phyloP scores from a whole-genome alignment of 352 stramenopile genomes.

The Pythium folliculosum region DNA sequence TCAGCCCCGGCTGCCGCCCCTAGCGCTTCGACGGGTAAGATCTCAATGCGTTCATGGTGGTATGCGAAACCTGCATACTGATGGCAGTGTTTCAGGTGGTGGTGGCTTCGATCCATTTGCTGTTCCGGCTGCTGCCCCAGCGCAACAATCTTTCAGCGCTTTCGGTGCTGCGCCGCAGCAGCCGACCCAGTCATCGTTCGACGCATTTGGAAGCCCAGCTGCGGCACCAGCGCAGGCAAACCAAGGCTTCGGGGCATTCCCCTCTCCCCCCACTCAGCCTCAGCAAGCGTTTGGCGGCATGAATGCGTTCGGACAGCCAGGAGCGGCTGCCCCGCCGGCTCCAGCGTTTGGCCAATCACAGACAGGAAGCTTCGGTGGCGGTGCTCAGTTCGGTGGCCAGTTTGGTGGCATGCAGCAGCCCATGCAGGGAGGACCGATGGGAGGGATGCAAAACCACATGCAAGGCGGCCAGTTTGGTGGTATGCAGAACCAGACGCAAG shows the following conservation, averaged over 20 bases:
- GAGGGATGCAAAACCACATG: slow-evolving; percentile 40
- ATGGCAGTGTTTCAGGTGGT: slow-evolving; percentile 22
- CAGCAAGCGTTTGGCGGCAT: slow-evolving; percentile 42
- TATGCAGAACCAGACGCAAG: slow-evolving; percentile 35
- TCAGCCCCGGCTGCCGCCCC: slow-evolving; percentile 36
- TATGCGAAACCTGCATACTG: not conserved
- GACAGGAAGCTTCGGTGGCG: slow-evolving; percentile 33
- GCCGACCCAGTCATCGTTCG: slow-evolving; percentile 49
- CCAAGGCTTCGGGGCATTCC: slow-evolving; percentile 12
- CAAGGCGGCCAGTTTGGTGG: slow-evolving; percentile 41
- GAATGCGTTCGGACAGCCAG: slow-evolving; percentile 46
- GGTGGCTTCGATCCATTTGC: slow-evolving; percentile 77
- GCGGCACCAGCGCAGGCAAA: slow-evolving; percentile 30
- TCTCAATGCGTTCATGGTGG: not conserved
- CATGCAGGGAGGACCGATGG: slow-evolving; percentile 36
- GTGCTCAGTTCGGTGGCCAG: slow-evolving; percentile 15
- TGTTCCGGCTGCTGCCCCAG: slow-evolving; percentile 35
- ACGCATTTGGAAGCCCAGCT: slow-evolving; percentile 48
- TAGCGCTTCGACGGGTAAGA: slow-evolving; percentile 21
- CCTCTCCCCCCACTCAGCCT: slow-evolving; percentile 29
- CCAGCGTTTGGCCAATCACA: slow-evolving; percentile 27
- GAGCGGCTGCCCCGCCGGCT: slow-evolving; percentile 15
- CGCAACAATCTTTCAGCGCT: slow-evolving; percentile 48
- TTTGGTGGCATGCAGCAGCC: slow-evolving; percentile 26
- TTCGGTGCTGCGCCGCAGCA: slow-evolving; percentile 50